Evolutionary conservation across 164 flowering plant species (phyloP).

Genomic region (Liriodendron chinense): DNA sequence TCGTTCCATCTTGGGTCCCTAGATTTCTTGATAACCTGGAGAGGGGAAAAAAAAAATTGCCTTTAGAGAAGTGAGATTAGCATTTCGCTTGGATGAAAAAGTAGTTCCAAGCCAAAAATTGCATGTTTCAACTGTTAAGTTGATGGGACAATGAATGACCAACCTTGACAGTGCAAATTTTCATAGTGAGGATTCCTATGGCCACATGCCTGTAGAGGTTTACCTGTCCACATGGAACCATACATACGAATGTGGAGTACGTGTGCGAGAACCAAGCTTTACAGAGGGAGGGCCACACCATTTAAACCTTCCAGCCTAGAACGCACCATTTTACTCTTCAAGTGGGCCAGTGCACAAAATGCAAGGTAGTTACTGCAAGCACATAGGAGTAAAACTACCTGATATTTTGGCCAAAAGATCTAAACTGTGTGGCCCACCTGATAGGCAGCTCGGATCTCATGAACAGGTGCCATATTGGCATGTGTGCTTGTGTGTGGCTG

Average conservation of each 20-base stretch:
- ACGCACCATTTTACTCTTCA: not conserved
- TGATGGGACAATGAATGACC: not conserved
- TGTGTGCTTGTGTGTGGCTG: too few species aligned
- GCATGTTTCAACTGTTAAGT: not conserved
- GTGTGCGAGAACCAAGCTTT: not conserved
- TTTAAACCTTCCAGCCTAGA: not conserved
- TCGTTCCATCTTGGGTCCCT: constrained; percentile 74
- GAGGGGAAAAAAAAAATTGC: not conserved
- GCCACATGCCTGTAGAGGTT: too few species aligned
- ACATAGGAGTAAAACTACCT: too few species aligned
- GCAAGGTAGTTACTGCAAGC: too few species aligned
- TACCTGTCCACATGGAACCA: not conserved
- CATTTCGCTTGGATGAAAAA: not conserved
- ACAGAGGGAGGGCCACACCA: not conserved
- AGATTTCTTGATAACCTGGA: constrained; percentile 46
- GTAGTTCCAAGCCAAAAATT: not conserved
- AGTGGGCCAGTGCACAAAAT: not conserved
- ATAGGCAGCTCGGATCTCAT: too few species aligned
- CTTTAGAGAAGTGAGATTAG: not conserved
- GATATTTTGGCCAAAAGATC: too few species aligned
- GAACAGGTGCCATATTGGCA: too few species aligned
- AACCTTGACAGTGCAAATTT: not conserved
- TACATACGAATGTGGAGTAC: not conserved
- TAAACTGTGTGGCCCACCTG: too few species aligned
- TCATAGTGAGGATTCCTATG: not conserved